Percentiles rank a stretch among this genome's conserved stretches.
phyloP scores from a whole-genome alignment of 306 rosid species.

The Alnus rubra region DNA sequence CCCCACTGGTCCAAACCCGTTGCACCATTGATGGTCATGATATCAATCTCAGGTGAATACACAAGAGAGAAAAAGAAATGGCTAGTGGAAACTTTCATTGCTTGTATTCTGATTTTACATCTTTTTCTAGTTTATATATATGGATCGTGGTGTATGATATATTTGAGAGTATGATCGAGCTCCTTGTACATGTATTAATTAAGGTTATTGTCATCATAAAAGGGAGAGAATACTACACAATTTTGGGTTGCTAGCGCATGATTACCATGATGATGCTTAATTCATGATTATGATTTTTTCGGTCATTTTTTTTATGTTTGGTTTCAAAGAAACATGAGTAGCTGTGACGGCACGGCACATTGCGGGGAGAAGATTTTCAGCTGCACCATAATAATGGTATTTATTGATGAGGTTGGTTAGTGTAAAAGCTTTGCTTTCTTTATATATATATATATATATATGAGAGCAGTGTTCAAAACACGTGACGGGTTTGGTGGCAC shows the following conservation, averaged over 20 bases:
- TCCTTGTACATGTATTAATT: conserved; percentile 31
- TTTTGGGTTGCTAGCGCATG: conserved; percentile 14
- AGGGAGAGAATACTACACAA: conserved; percentile 1
- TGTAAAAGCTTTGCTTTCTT: conserved; percentile 41
- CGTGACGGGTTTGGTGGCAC: conserved; percentile 33
- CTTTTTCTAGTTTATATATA: not conserved
- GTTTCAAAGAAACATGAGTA: conserved; percentile 41
- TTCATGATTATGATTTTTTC: conserved; percentile 9
- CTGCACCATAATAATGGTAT: conserved; percentile 36
- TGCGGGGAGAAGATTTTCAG: conserved; percentile 25
- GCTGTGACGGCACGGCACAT: conserved; percentile 49
- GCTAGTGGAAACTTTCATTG: conserved; percentile 38
- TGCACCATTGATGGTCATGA: conserved; percentile 67
- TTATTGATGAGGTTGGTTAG: conserved; percentile 47
- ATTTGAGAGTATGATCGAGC: conserved; percentile 15
- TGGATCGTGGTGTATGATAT: conserved; percentile 21
- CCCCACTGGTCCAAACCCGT: conserved; percentile 94
- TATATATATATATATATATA: conserved; percentile 20
- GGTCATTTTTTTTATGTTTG: conserved; percentile 8
- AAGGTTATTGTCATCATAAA: conserved; percentile 34
- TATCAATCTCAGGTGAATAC: conserved; percentile 16
- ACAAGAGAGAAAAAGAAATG: conserved; percentile 27
- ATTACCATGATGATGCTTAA: conserved; percentile 17
- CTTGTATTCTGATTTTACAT: conserved; percentile 20
- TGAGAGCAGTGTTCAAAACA: conserved; percentile 15